phyloP scores from a whole-genome alignment of 2,329 filamentous ascomycete genomes.

The Cordyceps cicadae region DNA sequence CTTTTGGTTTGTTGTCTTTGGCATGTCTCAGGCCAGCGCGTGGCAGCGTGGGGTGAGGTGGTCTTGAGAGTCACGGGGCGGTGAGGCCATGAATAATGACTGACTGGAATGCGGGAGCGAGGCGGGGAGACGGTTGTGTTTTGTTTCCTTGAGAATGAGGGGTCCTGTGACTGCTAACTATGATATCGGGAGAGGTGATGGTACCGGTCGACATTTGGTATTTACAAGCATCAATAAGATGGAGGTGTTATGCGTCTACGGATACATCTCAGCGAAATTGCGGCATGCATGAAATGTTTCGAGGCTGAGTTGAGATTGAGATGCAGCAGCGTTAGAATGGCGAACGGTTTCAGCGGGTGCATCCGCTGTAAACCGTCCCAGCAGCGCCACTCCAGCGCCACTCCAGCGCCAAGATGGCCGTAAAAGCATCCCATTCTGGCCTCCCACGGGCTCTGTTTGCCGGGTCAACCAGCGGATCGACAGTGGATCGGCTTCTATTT shows the following conservation, averaged over 20 bases:
- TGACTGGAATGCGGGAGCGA: not conserved
- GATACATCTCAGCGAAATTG: not conserved
- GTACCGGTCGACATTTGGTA: not conserved
- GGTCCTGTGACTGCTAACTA: not conserved
- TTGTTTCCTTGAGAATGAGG: not conserved
- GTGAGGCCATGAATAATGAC: not conserved
- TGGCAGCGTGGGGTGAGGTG: conserved; percentile 2
- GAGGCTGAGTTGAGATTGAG: not conserved
- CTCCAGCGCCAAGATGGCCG: not conserved
- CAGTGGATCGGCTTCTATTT: conserved; percentile 5
- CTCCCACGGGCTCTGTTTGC: not conserved
- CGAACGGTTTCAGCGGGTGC: not conserved
- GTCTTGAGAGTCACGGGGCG: not conserved
- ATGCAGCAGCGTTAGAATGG: not conserved
- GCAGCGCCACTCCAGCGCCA: not conserved
- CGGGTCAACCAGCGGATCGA: conserved; percentile 7
- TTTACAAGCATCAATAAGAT: not conserved
- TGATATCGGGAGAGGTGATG: not conserved
- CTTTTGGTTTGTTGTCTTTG: conserved; percentile 9
- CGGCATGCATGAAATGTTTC: not conserved
- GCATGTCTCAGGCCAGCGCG: conserved; percentile 5
- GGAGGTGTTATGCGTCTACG: too few species aligned
- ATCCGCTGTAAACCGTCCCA: not conserved
- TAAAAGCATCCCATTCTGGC: too few species aligned
- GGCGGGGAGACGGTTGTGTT: not conserved